Conservation (phyloP, 345 rosid genomes). For the Syzygium aromaticum region DNA sequence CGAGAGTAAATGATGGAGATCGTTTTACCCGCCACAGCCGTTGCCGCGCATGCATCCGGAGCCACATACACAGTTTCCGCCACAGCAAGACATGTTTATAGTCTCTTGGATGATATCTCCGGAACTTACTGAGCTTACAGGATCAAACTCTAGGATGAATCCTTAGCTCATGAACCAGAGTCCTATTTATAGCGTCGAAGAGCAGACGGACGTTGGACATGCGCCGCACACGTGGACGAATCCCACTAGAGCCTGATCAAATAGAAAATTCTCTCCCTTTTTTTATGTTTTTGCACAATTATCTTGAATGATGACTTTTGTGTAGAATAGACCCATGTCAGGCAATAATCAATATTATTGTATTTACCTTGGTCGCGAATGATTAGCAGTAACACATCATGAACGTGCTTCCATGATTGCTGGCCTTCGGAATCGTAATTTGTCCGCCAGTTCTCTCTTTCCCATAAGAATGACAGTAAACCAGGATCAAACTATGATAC, state of each 20-base stretch:
- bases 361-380: background rate
- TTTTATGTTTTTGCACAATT: background rate
- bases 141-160: background rate
- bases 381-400: background rate
- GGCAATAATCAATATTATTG: background rate
- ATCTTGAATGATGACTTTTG: background rate
- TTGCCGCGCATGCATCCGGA: slow-evolving; percentile 43
- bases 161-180: background rate
- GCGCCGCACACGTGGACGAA: slow-evolving; percentile 24
- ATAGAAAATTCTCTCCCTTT: background rate
- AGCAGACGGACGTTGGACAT: background rate
- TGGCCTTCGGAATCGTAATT: background rate
- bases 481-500: background rate
- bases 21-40: slow-evolving; percentile 37
- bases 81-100: slow-evolving; percentile 51
- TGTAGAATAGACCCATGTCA: background rate
- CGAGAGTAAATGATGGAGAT: background rate
- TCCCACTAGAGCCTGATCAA: background rate
- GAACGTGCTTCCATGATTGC: background rate
- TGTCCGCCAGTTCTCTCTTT: background rate
- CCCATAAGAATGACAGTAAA: background rate
- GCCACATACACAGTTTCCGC: slow-evolving; percentile 50
- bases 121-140: background rate
- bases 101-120: background rate
- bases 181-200: slow-evolving; percentile 10